phyloP scores from a whole-genome alignment of 768 basidiomycete species.

The Psilocybe tampanensis region DNA sequence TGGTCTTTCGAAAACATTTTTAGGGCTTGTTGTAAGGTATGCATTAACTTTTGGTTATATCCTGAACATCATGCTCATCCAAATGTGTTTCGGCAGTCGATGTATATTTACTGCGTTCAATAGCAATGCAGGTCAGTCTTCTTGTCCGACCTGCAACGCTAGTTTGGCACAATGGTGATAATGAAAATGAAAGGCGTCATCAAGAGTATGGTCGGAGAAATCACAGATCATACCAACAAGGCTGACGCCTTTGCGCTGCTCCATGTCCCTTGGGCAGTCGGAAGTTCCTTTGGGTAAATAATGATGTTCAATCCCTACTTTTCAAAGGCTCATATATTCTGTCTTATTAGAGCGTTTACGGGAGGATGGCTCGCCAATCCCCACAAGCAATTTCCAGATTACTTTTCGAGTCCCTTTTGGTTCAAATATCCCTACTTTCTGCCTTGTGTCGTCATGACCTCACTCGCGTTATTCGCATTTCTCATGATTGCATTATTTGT shows the following conservation, averaged over 20 bases:
- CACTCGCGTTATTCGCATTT: constrained; percentile 18
- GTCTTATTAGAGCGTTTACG: constrained; percentile 21
- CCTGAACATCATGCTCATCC: background rate
- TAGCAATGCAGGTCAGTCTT: constrained; percentile 30
- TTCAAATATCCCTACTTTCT: constrained; percentile 26
- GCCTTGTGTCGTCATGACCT: constrained; percentile 21
- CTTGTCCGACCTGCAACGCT: background rate
- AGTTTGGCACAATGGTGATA: background rate
- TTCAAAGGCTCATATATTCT: too few species aligned
- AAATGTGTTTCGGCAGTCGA: constrained; percentile 29
- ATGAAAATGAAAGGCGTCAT: constrained; percentile 37
- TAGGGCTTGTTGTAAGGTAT: constrained; percentile 48
- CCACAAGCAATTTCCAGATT: constrained; percentile 22
- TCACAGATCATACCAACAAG: constrained; percentile 56
- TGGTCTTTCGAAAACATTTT: constrained; percentile 58
- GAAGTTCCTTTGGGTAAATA: constrained; percentile 29
- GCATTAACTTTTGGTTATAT: background rate
- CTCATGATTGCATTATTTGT: constrained; percentile 12
- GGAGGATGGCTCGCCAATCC: constrained; percentile 28
- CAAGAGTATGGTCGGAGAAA: constrained; percentile 51
- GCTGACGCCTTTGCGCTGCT: constrained; percentile 32
- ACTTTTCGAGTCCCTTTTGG: constrained; percentile 22
- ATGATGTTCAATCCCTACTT: background rate
- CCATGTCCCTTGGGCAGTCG: constrained; percentile 30
- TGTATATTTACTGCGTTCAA: constrained; percentile 59